Evolutionary conservation across 805 yeast species (phyloP), one percentile per base, ranked within the genome.

Genomic region (Komagataella phaffii): DNA sequence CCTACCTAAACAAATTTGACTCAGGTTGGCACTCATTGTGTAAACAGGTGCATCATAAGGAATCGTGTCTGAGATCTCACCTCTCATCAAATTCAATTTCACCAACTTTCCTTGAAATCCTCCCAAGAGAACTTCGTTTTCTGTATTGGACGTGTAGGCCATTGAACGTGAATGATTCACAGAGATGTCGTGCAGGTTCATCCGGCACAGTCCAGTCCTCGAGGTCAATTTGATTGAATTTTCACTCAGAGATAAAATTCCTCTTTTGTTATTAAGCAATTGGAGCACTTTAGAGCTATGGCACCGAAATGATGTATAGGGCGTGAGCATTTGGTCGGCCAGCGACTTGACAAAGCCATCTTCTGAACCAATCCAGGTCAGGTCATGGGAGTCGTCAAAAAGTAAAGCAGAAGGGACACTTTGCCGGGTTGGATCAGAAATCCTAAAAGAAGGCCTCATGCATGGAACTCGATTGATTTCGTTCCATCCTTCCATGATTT

Each of bases 281-380:
- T 80, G 82, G 18, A 66, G 61, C 1, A 83, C 76, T 0, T 80
- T 69, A 0, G 69, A 59, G 3, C 65, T 60, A 50, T 80, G 85
- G 0, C 80, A 83, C 18, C 68, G 64, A 53, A 77, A 79, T 36
- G 85, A 68, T 3, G 83, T 75, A 59, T 85, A 86, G 2, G 82
- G 74, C 4, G 69, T 67, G 49, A 82, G 64, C 8, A 70, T 67
- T 8, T 74, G 70, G 10, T 77, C 81, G 24, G 67, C 68, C 51
- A 58, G 72, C 1, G 75, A 68, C 3, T 71, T 64, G 0, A 74
- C 59, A 47, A 72, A 64, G 3, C 90, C 86, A 44, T 70, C 73
- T 1, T 78, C 64, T 61, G 87, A 93, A 17, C 95, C 96, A 1
- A 83, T 73, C 98, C 98, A 91, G 1, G 90, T 62, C 47, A 93